phyloP scores from a whole-genome alignment of 306 rosid genomes.

The Rosa persica region DNA sequence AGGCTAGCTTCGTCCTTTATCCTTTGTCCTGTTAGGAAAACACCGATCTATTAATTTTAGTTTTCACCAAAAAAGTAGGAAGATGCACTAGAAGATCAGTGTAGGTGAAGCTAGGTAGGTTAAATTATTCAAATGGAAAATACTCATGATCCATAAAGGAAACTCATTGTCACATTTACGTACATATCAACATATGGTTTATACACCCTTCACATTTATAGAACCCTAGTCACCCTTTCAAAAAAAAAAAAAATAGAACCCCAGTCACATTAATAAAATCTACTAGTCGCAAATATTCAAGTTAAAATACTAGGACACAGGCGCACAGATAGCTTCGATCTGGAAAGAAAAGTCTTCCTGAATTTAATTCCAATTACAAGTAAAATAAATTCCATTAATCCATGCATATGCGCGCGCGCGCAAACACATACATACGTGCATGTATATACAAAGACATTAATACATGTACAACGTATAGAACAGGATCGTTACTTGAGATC shows the following conservation, averaged over 20 bases:
- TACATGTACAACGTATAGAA: neutral
- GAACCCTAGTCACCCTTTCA: too few relatives aligned
- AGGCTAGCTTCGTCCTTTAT: constrained; percentile 33
- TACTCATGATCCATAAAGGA: neutral
- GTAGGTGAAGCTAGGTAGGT: neutral
- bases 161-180: too few relatives aligned
- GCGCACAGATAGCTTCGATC: neutral
- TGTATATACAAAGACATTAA: neutral
- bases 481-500: neutral
- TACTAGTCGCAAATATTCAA: neutral
- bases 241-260: too few relatives aligned
- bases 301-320: neutral
- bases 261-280: too few relatives aligned
- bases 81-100: constrained; percentile 2
- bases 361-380: neutral
- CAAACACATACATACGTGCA: neutral
- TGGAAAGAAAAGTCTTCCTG: neutral
- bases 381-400: neutral
- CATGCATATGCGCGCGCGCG: too few relatives aligned
- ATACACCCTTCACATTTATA: too few relatives aligned
- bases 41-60: neutral
- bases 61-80: neutral
- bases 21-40: constrained; percentile 28
- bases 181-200: too few relatives aligned
- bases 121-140: too few relatives aligned